Evolutionary conservation across 2,329 filamentous ascomycete genomes (phyloP), one percentile per base, ranked within the genome.

Genomic region (Fusarium irregulare): DNA sequence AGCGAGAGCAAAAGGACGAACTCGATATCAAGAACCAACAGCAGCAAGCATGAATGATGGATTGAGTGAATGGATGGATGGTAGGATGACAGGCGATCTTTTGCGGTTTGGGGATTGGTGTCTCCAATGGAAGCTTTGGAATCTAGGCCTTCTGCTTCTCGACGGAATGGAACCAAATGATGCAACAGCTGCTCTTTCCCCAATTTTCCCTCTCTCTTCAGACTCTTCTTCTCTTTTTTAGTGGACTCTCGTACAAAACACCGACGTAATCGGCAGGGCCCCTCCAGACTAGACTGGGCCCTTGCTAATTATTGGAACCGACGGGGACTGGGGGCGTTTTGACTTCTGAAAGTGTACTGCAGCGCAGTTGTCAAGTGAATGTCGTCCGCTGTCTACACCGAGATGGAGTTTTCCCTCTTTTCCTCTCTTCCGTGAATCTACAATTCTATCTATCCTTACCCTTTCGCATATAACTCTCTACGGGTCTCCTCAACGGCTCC

Each of bases 261-360:
- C 55, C 68, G 68, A 71, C 68, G 68, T 71, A 71, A 71, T 71
- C 53, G 68, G 64, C 56, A 71, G 55, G 64, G 58, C 55, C 63
- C 50, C 56, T 67, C 62, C 56, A 61, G 40, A 46, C 42, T 47
- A 51, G 56, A 56, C 32, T 32, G 50, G 41, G 57, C 25, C 56
- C 49, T 51, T 45, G 49, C n/a, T 21, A 37, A n/a, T 37, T 37
- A 55, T 62, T 50, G 50, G 61, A 46, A 50, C 57, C 28, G 40
- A 54, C 45, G 37, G 28, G 53, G 21, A 37, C 30, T 37, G 42
- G 42, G 53, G 42, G 51, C 9, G 12, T n/a, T 45, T 50, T 51
- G 27, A 18, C 25, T 47, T 37, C 30, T 56, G 23, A 42, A 53
- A 37, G 42, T 45, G 46, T 37, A 37, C 34, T 60, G 44, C 14